Percentiles rank a stretch among this genome's conserved stretches.
Conservation (phyloP, 202 grass and related monocot species). For the Setaria viridis region DNA sequence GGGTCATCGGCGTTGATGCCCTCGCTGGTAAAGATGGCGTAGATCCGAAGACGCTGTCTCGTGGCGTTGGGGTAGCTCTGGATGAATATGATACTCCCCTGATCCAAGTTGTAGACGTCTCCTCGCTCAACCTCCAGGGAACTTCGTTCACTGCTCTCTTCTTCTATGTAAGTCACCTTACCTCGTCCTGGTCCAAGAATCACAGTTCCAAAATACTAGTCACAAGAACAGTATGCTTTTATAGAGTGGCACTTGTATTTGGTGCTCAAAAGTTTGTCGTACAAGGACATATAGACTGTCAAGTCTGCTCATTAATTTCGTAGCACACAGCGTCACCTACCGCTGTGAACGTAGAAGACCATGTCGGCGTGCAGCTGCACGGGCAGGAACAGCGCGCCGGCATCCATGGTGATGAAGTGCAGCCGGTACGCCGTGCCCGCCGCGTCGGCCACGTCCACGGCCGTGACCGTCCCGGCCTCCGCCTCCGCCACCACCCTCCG, state of each 20-base stretch:
- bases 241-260: neutral
- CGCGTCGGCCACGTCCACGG: conserved; percentile 69
- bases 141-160: conserved; percentile 47
- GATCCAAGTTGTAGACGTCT: conserved; percentile 77
- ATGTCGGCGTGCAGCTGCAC: conserved; percentile 82
- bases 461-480: conserved; percentile 67
- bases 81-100: conserved; percentile 74
- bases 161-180: conserved; percentile 59
- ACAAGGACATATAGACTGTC: too few relatives aligned
- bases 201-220: neutral
- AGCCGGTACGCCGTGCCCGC: conserved; percentile 62
- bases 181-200: conserved; percentile 45
- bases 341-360: conserved; percentile 83
- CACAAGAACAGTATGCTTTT: neutral
- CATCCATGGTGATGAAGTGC: conserved; percentile 89
- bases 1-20: conserved; percentile 53
- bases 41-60: conserved; percentile 65
- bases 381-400: conserved; percentile 75
- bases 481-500: conserved; percentile 52
- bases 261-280: too few relatives aligned
- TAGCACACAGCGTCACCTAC: conserved; percentile 12
- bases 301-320: too few relatives aligned
- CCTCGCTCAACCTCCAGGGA: conserved; percentile 60
- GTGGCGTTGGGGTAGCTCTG: conserved; percentile 63
- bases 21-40: conserved; percentile 74